Conservation (phyloP, 345 rosid genomes). For the rapeseed (Brassica napus) region DNA sequence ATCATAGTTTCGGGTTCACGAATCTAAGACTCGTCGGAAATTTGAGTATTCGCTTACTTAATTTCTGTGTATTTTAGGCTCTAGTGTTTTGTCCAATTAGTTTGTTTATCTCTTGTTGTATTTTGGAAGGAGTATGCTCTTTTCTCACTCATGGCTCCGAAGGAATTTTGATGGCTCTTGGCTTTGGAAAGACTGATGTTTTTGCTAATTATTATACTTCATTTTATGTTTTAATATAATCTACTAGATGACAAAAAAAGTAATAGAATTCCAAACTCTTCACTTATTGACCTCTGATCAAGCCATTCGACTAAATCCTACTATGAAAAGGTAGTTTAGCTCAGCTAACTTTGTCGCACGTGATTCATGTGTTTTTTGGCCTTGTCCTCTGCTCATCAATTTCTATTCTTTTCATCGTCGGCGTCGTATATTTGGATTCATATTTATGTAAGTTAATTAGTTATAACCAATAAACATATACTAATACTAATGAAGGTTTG, state of each 20-base stretch:
- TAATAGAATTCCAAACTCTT: too few species aligned
- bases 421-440: neutral
- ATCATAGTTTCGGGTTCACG: neutral
- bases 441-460: neutral
- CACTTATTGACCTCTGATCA: neutral
- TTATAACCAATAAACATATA: neutral
- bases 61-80: neutral
- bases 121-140: neutral
- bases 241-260: neutral
- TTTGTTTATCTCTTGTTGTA: too few species aligned
- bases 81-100: too few species aligned
- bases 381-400: conserved; percentile 1
- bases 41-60: neutral
- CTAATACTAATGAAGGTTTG: neutral
- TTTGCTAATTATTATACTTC: neutral
- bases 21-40: neutral
- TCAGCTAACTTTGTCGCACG: neutral
- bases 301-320: neutral
- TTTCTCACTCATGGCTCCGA: neutral
- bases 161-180: neutral
- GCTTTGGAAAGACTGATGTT: neutral
- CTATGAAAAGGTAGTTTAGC: neutral
- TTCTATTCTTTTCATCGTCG: neutral
- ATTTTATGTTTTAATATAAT: neutral
- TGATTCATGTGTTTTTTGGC: neutral